Conservation (phyloP, 345 rosid genomes). For the Heritiera littoralis region DNA sequence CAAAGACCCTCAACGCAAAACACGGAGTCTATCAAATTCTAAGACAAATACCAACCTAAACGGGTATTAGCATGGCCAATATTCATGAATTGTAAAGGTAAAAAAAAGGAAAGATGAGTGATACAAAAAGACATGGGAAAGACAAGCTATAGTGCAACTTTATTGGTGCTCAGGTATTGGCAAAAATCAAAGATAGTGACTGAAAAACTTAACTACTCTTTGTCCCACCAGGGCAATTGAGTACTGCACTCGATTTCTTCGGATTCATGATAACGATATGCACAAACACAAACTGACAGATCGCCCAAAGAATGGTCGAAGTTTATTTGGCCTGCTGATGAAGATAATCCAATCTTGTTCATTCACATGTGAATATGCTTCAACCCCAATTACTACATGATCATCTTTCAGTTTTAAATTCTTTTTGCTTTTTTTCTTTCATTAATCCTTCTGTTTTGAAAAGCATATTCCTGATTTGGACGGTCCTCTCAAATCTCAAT, state of each 20-base stretch:
- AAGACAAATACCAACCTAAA: background rate
- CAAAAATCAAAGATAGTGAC: background rate
- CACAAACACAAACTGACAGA: background rate
- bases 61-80: background rate
- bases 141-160: background rate
- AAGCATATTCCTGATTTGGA: background rate
- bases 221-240: conserved; percentile 31
- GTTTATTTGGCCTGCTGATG: background rate
- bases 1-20: background rate
- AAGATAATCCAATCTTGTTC: background rate
- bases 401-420: too few species aligned
- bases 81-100: background rate
- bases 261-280: conserved; percentile 21
- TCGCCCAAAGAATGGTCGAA: too few species aligned
- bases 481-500: background rate
- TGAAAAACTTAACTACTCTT: background rate
- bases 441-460: background rate
- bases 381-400: background rate
- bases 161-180: background rate
- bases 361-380: background rate
- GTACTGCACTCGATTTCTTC: conserved; percentile 22
- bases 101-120: background rate
- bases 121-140: background rate
- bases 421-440: too few species aligned
- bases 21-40: background rate